phyloP scores from a whole-genome alignment of 2,329 filamentous ascomycete species.

The Ceratocystis alfenasii region DNA sequence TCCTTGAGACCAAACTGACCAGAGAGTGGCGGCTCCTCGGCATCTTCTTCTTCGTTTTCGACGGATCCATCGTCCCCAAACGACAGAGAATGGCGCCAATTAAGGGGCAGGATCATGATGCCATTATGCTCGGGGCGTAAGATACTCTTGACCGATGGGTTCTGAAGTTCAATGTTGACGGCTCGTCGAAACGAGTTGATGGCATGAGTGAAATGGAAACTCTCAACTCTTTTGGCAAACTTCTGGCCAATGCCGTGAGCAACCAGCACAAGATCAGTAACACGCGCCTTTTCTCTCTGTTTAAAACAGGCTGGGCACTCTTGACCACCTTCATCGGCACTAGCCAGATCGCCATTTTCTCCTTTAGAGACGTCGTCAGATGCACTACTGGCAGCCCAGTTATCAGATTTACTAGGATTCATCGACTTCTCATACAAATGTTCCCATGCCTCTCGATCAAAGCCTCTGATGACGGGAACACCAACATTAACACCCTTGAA shows the following conservation, averaged over 20 bases:
- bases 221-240: constrained; percentile 84
- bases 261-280: constrained; percentile 80
- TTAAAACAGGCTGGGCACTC: constrained; percentile 49
- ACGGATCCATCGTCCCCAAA: constrained; percentile 67
- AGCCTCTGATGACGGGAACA: constrained; percentile 78
- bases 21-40: constrained; percentile 39
- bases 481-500: constrained; percentile 73
- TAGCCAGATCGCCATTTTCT: constrained; percentile 14
- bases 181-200: constrained; percentile 82
- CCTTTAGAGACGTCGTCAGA: constrained; percentile 27
- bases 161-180: constrained; percentile 72
- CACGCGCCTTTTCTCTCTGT: constrained; percentile 52
- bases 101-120: constrained; percentile 87
- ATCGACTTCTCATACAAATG: constrained; percentile 47
- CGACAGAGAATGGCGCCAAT: constrained; percentile 81
- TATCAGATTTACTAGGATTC: constrained; percentile 27
- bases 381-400: constrained; percentile 25
- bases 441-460: constrained; percentile 67
- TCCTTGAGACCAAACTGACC: constrained; percentile 58
- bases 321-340: background rate
- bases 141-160: constrained; percentile 59
- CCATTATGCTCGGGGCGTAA: constrained; percentile 65
- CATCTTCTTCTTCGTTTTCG: constrained; percentile 40
- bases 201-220: constrained; percentile 92
- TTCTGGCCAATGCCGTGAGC: constrained; percentile 97